phyloP scores from a whole-genome alignment of 1,284 basidiomycete species.

The Pseudozyma hubeiensis region DNA sequence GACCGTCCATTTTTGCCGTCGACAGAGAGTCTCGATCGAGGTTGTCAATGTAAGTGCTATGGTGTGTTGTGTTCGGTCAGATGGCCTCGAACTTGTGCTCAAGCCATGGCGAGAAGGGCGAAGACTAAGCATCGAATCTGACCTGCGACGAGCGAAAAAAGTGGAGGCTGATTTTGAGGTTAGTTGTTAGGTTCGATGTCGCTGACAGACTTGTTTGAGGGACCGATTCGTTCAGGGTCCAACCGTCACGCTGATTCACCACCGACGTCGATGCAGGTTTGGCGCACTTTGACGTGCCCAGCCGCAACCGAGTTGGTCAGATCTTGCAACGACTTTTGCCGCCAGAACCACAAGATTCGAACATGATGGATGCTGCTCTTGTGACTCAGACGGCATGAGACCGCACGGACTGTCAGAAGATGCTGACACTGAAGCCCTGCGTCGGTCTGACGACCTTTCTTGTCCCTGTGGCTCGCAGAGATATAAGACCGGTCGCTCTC shows the following conservation, averaged over 20 bases:
- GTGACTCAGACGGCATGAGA: too few species aligned
- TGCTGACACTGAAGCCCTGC: too few species aligned
- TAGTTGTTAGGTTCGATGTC: not conserved
- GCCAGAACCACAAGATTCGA: not conserved
- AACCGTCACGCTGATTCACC: constrained; percentile 29
- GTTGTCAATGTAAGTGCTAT: too few species aligned
- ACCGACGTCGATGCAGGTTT: constrained; percentile 18
- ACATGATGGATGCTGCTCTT: not conserved
- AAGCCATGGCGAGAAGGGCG: too few species aligned
- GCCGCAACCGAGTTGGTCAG: not conserved
- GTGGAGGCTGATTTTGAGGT: constrained; percentile 3
- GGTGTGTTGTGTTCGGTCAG: too few species aligned
- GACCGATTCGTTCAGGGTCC: not conserved
- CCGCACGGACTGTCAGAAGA: too few species aligned
- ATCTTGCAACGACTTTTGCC: not conserved
- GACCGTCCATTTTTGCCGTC: constrained; percentile 1
- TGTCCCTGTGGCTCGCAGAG: too few species aligned
- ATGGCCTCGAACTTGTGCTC: too few species aligned
- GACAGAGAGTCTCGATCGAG: not conserved
- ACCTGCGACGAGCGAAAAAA: not conserved
- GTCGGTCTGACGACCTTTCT: too few species aligned
- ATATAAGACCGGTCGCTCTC: not conserved
- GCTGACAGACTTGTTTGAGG: not conserved
- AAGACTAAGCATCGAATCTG: too few species aligned
- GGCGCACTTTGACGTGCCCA: constrained; percentile 30